These are phyloP conservation scores for Lyophyllum decastes DNA, from an alignment of 768 basidiomycete species.

Conservation along the genomic window DNA sequence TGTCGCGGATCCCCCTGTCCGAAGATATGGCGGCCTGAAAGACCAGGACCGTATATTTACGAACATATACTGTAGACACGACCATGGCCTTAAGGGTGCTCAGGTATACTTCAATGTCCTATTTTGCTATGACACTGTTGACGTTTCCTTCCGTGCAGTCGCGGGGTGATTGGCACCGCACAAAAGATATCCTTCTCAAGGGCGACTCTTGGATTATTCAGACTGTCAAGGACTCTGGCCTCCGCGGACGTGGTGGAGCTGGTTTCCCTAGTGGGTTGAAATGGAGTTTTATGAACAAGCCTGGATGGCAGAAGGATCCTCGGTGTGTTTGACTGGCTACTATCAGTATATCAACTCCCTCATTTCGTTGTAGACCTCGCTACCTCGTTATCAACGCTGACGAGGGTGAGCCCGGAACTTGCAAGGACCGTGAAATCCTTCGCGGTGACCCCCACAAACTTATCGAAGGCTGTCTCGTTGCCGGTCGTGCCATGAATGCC, in stretches of 20 bases:
- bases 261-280: conserved; percentile 97
- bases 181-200: conserved; percentile 94
- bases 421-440: conserved; percentile 98
- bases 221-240: conserved; percentile 92
- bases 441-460: conserved; percentile 99
- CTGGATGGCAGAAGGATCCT: conserved; percentile 94
- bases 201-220: conserved; percentile 98
- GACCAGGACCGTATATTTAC: conserved; percentile 96
- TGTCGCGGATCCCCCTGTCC: conserved; percentile 80
- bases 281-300: conserved; percentile 99
- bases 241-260: conserved; percentile 94
- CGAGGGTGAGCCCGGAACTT: conserved; percentile 98
- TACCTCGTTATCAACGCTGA: conserved; percentile 98
- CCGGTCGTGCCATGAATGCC: conserved; percentile 96
- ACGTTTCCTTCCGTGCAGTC: conserved; percentile 44
- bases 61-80: conserved; percentile 85
- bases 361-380: conserved; percentile 63
- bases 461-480: conserved; percentile 95
- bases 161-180: conserved; percentile 97
- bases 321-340: conserved; percentile 44
- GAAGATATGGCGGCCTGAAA: conserved; percentile 90
- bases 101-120: conserved; percentile 48
- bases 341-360: not conserved
- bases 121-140: not conserved
- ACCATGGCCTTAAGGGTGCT: conserved; percentile 93